phyloP scores from a whole-genome alignment of 2,329 filamentous ascomycete species.

The Lachnellula willkommii region DNA sequence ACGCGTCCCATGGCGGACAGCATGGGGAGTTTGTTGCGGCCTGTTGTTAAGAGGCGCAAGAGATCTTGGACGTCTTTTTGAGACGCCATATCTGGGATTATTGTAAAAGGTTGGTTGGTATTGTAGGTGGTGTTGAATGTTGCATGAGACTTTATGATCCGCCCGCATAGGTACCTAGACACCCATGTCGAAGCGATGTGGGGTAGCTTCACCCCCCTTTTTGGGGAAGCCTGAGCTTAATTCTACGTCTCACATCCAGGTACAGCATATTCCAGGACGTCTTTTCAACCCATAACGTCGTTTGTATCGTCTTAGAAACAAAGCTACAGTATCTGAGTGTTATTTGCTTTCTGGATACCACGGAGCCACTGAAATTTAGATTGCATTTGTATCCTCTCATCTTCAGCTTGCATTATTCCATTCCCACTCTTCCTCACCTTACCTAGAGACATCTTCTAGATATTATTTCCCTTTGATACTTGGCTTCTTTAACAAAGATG shows the following conservation, averaged over 20 bases:
- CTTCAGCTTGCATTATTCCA: background rate
- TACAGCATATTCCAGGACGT: too few species aligned
- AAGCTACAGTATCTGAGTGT: too few species aligned
- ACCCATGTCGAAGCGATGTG: background rate
- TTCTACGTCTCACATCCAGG: too few species aligned
- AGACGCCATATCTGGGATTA: slow-evolving; percentile 42
- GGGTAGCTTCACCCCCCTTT: too few species aligned
- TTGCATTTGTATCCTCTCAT: too few species aligned
- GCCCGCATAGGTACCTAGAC: too few species aligned
- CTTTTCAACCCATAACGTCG: too few species aligned
- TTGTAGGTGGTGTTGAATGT: background rate
- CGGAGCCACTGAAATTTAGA: too few species aligned
- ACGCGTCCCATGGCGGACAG: slow-evolving; percentile 55
- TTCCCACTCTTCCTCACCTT: background rate
- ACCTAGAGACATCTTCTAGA: background rate
- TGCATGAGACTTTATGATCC: background rate
- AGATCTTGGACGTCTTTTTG: slow-evolving; percentile 58
- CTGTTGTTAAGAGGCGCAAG: slow-evolving; percentile 52
- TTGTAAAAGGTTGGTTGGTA: background rate
- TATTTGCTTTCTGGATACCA: too few species aligned
- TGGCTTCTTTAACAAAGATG: slow-evolving; percentile 22
- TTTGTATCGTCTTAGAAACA: too few species aligned
- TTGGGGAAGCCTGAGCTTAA: too few species aligned
- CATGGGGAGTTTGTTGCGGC: slow-evolving; percentile 50
- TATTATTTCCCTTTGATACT: background rate